Evolutionary conservation across 2,329 filamentous ascomycete species (phyloP), one percentile per base, ranked within the genome.

Genomic region (Cladosporium sp.): DNA sequence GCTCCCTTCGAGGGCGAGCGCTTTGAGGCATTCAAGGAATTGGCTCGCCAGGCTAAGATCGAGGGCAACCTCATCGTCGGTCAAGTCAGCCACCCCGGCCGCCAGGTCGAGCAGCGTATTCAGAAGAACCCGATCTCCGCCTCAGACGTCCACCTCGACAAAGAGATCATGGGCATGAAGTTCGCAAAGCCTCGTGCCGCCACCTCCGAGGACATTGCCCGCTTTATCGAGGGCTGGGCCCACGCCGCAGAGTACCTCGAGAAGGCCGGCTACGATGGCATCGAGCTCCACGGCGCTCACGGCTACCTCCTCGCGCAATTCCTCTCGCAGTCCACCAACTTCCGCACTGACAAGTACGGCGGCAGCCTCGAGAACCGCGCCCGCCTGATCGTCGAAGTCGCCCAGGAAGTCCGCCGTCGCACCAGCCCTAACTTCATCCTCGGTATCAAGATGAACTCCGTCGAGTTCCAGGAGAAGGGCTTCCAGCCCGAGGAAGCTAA

Each of bases 21-120:
- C 1, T 90, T 91, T 65, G 82, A 86, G 33, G 81, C 77, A 0
- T 90, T 88, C 78, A 82, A 82, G 73, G 80, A 83, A 52, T 68
- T 90, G 64, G 88, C 87, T 0, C 74, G 78, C 1, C 82, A 76
- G 1, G 79, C 80, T 6, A 90, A 88, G 77, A 80, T 80, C 52
- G 78, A 88, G 33, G 89, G 84, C 23, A 83, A 79, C 56, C 78
- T 89, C 16, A 79, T 87, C n/a, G 77, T 89, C 14, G 84, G 80
- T 3, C 88, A 90, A 72, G 80, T 90, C 66, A 84, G 81, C 66
- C 88, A 90, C 72, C 86, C 88, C 0, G 88, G 88, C 14, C 80
- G 87, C 0, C 87, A 89, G 72, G 80, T 80, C 12, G 70, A 76
- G 14, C 71, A 71, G 35, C 69, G 67, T n/a, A 78, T 86, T 46